Evolutionary conservation across 371 early-diverging fungal genomes (phyloP).

Genomic region (Lichtheimia hyalospora): DNA sequence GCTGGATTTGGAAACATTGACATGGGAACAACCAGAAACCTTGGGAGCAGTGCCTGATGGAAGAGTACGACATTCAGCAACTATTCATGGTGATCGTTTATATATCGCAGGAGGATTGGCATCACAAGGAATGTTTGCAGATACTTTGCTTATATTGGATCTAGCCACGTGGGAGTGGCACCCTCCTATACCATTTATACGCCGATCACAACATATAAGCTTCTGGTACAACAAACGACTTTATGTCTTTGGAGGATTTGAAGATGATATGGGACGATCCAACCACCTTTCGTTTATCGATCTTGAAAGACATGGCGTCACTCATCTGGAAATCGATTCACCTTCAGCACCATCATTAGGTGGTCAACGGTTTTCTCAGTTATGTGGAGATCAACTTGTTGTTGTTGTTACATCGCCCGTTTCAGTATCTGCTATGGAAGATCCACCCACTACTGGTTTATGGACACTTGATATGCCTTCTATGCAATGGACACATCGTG

Average conservation of each 20-base stretch:
- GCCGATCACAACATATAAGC: conserved; percentile 61
- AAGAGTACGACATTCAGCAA: conserved; percentile 68
- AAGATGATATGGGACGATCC: conserved; percentile 64
- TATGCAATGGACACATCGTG: conserved; percentile 66
- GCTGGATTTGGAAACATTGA: conserved; percentile 57
- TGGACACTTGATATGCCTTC: conserved; percentile 65
- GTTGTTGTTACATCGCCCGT: conserved; percentile 59
- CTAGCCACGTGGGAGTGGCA: conserved; percentile 67
- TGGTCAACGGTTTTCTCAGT: conserved; percentile 69
- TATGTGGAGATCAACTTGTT: conserved; percentile 64
- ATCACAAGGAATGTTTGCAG: conserved; percentile 37
- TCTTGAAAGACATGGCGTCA: conserved; percentile 38
- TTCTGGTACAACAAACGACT: conserved; percentile 58
- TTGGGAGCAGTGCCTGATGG: conserved; percentile 53
- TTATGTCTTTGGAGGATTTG: conserved; percentile 67
- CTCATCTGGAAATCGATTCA: conserved; percentile 54
- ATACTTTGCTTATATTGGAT: conserved; percentile 60
- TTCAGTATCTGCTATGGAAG: conserved; percentile 24
- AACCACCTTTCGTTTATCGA: conserved; percentile 62
- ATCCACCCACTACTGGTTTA: conserved; percentile 45
- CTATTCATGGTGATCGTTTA: conserved; percentile 61
- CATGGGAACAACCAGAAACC: conserved; percentile 65
- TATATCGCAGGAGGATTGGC: conserved; percentile 65
- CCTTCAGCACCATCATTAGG: conserved; percentile 56
- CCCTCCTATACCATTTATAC: conserved; percentile 53